Percentiles rank a stretch among this genome's conserved stretches.
phyloP scores from a whole-genome alignment of 2,329 filamentous ascomycete genomes.

The Colletotrichum sp. region DNA sequence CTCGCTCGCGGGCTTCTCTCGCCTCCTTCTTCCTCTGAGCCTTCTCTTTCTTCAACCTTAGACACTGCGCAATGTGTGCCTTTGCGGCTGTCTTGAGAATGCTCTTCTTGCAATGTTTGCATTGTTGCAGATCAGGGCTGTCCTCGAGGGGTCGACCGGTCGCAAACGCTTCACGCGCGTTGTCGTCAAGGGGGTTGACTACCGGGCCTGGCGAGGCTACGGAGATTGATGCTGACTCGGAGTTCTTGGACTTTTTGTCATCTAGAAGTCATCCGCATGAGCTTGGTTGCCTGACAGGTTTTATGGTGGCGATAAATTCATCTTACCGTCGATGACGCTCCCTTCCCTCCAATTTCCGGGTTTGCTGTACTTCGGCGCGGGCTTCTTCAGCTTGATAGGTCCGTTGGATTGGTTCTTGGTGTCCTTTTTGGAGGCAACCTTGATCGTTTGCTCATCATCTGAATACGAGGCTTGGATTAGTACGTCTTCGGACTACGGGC shows the following conservation, averaged over 20 bases:
- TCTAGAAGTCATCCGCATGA: slow-evolving; percentile 35
- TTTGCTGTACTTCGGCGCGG: slow-evolving; percentile 65
- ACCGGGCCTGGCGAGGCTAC: slow-evolving; percentile 58
- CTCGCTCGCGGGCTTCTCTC: slow-evolving; percentile 71
- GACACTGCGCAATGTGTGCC: slow-evolving; percentile 81
- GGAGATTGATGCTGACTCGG: slow-evolving; percentile 39
- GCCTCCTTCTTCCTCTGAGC: slow-evolving; percentile 79
- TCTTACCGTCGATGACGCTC: slow-evolving; percentile 64
- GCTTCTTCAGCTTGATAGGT: slow-evolving; percentile 67
- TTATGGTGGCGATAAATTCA: neutral
- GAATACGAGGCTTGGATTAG: slow-evolving; percentile 1
- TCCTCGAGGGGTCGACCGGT: slow-evolving; percentile 85
- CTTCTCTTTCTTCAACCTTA: slow-evolving; percentile 85
- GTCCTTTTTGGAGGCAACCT: slow-evolving; percentile 64
- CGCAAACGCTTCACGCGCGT: slow-evolving; percentile 77
- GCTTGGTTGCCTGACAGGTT: neutral
- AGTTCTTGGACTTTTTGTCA: slow-evolving; percentile 58
- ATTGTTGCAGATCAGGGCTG: slow-evolving; percentile 77
- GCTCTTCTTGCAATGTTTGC: slow-evolving; percentile 94
- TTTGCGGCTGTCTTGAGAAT: slow-evolving; percentile 77
- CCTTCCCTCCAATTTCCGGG: slow-evolving; percentile 76
- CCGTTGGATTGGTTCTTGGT: slow-evolving; percentile 48
- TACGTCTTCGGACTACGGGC: neutral
- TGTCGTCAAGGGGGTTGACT: slow-evolving; percentile 75
- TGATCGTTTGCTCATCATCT: slow-evolving; percentile 66